These are phyloP conservation scores for Pichia heedii DNA, from an alignment of 805 yeast genomes.

Conservation along the genomic window DNA sequence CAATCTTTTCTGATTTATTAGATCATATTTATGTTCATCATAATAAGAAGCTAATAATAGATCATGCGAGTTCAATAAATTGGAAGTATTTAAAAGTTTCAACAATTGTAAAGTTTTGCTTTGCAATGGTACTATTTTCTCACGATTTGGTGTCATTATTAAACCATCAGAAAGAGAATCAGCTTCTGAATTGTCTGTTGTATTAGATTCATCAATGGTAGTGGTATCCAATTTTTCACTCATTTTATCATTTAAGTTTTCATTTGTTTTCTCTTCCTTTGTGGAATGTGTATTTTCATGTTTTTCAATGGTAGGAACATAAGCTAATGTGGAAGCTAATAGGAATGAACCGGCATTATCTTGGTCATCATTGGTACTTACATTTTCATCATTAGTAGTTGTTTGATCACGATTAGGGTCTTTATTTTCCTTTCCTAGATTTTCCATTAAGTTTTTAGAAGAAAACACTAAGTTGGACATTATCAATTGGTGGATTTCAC, in stretches of 20 bases:
- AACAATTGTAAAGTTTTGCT: constrained; percentile 14
- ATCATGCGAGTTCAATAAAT: constrained; percentile 16
- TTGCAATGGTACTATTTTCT: neutral
- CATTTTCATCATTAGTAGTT: neutral
- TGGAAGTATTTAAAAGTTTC: constrained; percentile 21
- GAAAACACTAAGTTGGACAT: neutral
- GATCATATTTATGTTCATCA: constrained; percentile 6
- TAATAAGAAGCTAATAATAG: constrained; percentile 8
- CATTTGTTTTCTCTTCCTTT: neutral
- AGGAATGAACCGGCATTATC: neutral
- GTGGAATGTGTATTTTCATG: neutral
- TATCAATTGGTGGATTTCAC: neutral
- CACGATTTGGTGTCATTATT: neutral
- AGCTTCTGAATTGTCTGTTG: neutral
- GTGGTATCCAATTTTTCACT: no score
- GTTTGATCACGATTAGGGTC: no score
- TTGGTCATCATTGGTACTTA: neutral
- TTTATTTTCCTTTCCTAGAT: neutral
- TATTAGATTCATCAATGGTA: no score
- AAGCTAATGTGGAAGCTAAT: neutral
- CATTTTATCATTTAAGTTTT: neutral
- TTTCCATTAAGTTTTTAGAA: neutral
- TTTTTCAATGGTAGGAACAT: neutral
- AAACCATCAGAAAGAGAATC: neutral
- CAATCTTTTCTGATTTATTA: constrained; percentile 2